Evolutionary conservation across 1,284 basidiomycete genomes (phyloP).

Genomic region (Ceratobasidium sp.): DNA sequence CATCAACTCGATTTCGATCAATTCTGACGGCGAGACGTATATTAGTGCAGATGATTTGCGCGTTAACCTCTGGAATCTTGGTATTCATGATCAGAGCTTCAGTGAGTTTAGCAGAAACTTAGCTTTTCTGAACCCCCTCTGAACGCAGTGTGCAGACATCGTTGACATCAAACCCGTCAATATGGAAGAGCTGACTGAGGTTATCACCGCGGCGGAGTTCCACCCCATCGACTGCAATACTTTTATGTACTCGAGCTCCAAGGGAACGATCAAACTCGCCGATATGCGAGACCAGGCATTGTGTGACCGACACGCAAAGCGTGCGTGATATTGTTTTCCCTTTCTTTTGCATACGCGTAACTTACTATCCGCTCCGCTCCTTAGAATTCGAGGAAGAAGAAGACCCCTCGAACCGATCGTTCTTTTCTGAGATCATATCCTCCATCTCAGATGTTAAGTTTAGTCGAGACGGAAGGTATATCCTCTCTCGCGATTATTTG

Average conservation of each 20-base stretch:
- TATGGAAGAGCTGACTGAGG: conserved; percentile 99
- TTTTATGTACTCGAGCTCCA: conserved; percentile 99
- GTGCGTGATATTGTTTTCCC: conserved; percentile 60
- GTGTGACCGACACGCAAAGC: conserved; percentile 96
- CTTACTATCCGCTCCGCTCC: conserved; percentile 42
- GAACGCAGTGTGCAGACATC: conserved; percentile 71
- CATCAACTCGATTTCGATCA: conserved; percentile 99
- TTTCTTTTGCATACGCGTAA: conserved; percentile 27
- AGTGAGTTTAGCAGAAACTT: conserved; percentile 66
- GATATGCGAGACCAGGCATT: conserved; percentile 99
- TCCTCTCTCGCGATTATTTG: conserved; percentile 95
- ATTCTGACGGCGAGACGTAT: conserved; percentile 99
- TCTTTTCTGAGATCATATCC: conserved; percentile 99
- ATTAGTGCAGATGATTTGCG: conserved; percentile 97
- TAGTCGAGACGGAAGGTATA: conserved; percentile 95
- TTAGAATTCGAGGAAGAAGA: conserved; percentile 98
- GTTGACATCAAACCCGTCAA: conserved; percentile 99
- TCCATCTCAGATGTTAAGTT: conserved; percentile 99
- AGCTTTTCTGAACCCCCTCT: not conserved
- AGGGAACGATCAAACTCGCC: conserved; percentile 99
- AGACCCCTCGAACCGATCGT: conserved; percentile 95
- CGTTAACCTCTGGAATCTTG: conserved; percentile 98
- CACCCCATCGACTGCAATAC: conserved; percentile 97
- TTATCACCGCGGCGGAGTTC: conserved; percentile 99
- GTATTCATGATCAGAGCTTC: conserved; percentile 99